Conservation (phyloP, 306 rosid species). For the Casuarina glauca region DNA sequence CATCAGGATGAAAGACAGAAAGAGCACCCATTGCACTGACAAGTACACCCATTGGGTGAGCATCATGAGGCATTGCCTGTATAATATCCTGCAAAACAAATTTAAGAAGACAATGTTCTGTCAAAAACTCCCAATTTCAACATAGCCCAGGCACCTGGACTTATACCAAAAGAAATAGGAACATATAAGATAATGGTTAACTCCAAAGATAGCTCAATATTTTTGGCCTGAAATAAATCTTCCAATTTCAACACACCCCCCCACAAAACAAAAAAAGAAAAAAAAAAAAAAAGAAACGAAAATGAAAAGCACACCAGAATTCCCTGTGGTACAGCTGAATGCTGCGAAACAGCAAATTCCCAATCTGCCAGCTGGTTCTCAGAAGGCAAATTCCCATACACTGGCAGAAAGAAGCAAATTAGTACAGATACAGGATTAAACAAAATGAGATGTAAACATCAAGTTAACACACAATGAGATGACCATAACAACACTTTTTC, state of each 20-base stretch:
- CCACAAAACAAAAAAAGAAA: too few species aligned
- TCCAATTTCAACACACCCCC: not conserved
- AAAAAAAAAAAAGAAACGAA: not conserved
- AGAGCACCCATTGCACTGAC: constrained; percentile 84
- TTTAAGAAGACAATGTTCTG: constrained; percentile 1
- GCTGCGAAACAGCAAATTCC: constrained; percentile 86
- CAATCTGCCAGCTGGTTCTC: constrained; percentile 65
- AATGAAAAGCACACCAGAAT: constrained; percentile 55
- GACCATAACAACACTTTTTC: not conserved
- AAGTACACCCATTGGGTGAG: constrained; percentile 96
- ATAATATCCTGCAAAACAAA: constrained; percentile 68
- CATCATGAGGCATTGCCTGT: constrained; percentile 93
- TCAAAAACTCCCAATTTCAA: constrained; percentile 14
- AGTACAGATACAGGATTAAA: not conserved
- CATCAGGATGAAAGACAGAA: constrained; percentile 88
- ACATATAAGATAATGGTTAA: not conserved
- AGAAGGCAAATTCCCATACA: constrained; percentile 92
- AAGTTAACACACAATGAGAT: not conserved
- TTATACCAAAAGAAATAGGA: not conserved
- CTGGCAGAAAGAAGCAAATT: constrained; percentile 34
- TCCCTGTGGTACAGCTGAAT: constrained; percentile 92
- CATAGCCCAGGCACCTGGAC: not conserved
- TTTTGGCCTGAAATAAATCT: not conserved
- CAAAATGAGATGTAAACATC: not conserved
- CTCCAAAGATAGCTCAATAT: not conserved